Evolutionary conservation across 768 basidiomycete species (phyloP).

Genomic region (Flagelloscypha sp.): DNA sequence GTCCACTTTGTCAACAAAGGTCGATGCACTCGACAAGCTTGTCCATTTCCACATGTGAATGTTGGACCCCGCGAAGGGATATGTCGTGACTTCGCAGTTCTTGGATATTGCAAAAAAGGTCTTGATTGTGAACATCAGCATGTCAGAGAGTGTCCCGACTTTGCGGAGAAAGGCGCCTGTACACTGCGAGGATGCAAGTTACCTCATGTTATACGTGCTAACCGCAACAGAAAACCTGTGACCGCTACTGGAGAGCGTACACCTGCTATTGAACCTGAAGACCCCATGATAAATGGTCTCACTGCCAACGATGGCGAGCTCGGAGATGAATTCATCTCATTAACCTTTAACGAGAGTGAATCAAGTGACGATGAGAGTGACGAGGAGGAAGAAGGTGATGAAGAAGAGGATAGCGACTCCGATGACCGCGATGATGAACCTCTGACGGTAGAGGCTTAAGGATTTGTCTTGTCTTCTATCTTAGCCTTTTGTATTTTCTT

Average conservation of each 20-base stretch:
- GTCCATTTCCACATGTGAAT: conserved; percentile 89
- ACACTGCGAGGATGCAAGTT: conserved; percentile 82
- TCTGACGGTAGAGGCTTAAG: background rate
- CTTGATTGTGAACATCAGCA: conserved; percentile 84
- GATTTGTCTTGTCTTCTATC: background rate
- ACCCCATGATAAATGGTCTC: conserved; percentile 22
- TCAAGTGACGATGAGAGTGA: conserved; percentile 38
- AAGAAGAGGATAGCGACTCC: conserved; percentile 27
- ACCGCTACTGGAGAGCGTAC: conserved; percentile 14
- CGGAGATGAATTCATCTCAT: conserved; percentile 81
- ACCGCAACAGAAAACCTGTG: conserved; percentile 49
- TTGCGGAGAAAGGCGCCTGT: conserved; percentile 85
- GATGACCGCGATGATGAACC: conserved; percentile 12
- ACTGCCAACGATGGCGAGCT: conserved; percentile 59
- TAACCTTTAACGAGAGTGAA: conserved; percentile 68
- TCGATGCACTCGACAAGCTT: conserved; percentile 76
- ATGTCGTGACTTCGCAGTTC: conserved; percentile 91
- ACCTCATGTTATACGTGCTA: conserved; percentile 91
- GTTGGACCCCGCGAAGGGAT: conserved; percentile 74
- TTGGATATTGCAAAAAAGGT: conserved; percentile 87
- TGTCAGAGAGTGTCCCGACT: conserved; percentile 94
- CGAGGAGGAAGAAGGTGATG: conserved; percentile 34
- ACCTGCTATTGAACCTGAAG: conserved; percentile 19
- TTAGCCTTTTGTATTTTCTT: background rate
- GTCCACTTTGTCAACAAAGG: conserved; percentile 89